Evolutionary conservation across 169 alveolate species (phyloP).

Genomic region (Cryptosporidium ubiquitum): DNA sequence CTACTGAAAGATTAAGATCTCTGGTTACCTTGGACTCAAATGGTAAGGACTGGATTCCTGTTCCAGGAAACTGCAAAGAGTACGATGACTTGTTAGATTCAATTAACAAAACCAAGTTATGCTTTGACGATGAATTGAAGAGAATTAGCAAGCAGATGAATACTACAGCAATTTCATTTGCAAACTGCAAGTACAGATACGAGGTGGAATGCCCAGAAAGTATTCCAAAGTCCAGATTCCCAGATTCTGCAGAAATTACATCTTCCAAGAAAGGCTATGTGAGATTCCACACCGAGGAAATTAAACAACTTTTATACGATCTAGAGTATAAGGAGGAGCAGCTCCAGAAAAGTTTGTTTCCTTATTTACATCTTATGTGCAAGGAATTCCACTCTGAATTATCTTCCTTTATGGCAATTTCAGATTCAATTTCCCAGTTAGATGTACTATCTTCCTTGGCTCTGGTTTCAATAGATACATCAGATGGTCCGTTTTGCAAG

Average conservation of each 20-base stretch:
- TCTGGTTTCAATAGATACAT: slow-evolving; percentile 72
- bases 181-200: slow-evolving; percentile 88
- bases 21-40: slow-evolving; percentile 25
- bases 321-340: slow-evolving; percentile 90
- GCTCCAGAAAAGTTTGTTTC: slow-evolving; percentile 85
- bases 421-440: slow-evolving; percentile 61
- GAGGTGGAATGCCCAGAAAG: slow-evolving; percentile 90
- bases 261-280: slow-evolving; percentile 91
- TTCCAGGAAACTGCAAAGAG: slow-evolving; percentile 77
- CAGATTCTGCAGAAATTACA: slow-evolving; percentile 87
- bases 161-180: slow-evolving; percentile 77
- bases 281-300: slow-evolving; percentile 87
- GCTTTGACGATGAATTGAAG: slow-evolving; percentile 75
- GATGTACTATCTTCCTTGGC: slow-evolving; percentile 73
- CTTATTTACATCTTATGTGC: slow-evolving; percentile 84
- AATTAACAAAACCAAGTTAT: slow-evolving; percentile 73
- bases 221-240: slow-evolving; percentile 79
- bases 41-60: slow-evolving; percentile 75
- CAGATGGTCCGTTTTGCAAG: slow-evolving; percentile 65
- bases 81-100: slow-evolving; percentile 79
- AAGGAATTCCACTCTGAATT: slow-evolving; percentile 80
- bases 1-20: slow-evolving; percentile 28
- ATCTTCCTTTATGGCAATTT: slow-evolving; percentile 56
- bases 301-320: slow-evolving; percentile 81
- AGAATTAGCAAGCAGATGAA: slow-evolving; percentile 52